Percentiles rank a stretch among this genome's conserved stretches.
These are phyloP conservation scores for Vicia sativa DNA, from an alignment of 306 rosid species.

Conservation along the genomic window DNA sequence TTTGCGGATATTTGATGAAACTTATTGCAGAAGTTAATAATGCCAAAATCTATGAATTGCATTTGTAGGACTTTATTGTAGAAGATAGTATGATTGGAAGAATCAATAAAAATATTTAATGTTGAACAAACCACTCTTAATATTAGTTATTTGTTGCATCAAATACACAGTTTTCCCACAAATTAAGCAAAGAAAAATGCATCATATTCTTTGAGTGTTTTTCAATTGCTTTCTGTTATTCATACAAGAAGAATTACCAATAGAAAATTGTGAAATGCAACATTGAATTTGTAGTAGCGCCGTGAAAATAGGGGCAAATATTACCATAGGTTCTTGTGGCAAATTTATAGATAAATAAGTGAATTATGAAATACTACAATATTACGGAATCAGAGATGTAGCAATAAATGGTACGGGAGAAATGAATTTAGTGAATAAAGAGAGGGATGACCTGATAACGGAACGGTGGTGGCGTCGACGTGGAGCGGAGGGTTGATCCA, in stretches of 20 bases:
- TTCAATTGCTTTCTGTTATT: no score
- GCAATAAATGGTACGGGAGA: no score
- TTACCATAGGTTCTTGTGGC: no score
- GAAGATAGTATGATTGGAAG: neutral
- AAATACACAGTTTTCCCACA: neutral
- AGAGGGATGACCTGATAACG: neutral
- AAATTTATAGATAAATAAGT: neutral
- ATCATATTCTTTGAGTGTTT: neutral
- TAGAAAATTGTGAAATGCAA: no score
- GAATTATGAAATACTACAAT: neutral
- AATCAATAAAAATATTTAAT: no score
- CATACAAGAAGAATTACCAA: no score
- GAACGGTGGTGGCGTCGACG: neutral
- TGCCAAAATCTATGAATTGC: neutral
- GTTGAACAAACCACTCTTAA: neutral
- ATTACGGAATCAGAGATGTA: no score
- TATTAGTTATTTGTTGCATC: neutral
- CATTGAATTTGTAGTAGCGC: no score
- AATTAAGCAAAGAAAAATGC: neutral
- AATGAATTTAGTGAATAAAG: no score
- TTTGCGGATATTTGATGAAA: slow-evolving; percentile 76
- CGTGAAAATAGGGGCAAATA: no score
- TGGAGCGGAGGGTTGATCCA: neutral
- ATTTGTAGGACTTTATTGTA: neutral
- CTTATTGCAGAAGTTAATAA: slow-evolving; percentile 17